A percentile compares a stretch with the other conserved stretches of the same genome.
Conservation (phyloP, 1,284 basidiomycete species). For the Rhodotorula sp. region DNA sequence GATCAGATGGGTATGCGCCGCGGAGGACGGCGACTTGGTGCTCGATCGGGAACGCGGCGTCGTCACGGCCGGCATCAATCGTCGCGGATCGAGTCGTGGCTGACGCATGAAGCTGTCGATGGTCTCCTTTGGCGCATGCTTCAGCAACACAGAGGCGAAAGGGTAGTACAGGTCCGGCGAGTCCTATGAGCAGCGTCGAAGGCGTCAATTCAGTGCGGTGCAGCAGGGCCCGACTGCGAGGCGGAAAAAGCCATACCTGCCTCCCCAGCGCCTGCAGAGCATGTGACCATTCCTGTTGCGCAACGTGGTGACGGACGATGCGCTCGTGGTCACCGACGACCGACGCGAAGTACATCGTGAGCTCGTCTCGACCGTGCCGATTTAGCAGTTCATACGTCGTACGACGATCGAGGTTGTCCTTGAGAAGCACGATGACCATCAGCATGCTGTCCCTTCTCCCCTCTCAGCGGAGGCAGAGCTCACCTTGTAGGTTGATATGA, state of each 20-base stretch:
- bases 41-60: slow-evolving; percentile 16
- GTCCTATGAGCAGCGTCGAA: slow-evolving; percentile 46
- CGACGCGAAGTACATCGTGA: slow-evolving; percentile 86
- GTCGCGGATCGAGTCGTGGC: slow-evolving; percentile 70
- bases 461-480: not conserved
- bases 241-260: slow-evolving; percentile 59
- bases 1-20: slow-evolving; percentile 68
- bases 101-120: slow-evolving; percentile 90
- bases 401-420: slow-evolving; percentile 77
- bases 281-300: slow-evolving; percentile 86
- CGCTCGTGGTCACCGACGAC: slow-evolving; percentile 76
- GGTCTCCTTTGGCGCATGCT: slow-evolving; percentile 78
- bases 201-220: not conserved
- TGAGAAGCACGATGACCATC: not conserved
- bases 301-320: slow-evolving; percentile 88
- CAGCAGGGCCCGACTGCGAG: not conserved
- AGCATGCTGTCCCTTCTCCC: not conserved
- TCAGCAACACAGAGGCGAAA: slow-evolving; percentile 82
- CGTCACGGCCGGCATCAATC: slow-evolving; percentile 78
- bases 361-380: slow-evolving; percentile 86
- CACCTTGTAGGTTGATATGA: slow-evolving; percentile 88
- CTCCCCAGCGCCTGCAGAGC: slow-evolving; percentile 83
- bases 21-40: slow-evolving; percentile 36
- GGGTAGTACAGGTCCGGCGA: slow-evolving; percentile 84
- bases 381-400: slow-evolving; percentile 90